Evolutionary conservation across 208 protist species (phyloP).

Genomic region (Crithidia bombi): DNA sequence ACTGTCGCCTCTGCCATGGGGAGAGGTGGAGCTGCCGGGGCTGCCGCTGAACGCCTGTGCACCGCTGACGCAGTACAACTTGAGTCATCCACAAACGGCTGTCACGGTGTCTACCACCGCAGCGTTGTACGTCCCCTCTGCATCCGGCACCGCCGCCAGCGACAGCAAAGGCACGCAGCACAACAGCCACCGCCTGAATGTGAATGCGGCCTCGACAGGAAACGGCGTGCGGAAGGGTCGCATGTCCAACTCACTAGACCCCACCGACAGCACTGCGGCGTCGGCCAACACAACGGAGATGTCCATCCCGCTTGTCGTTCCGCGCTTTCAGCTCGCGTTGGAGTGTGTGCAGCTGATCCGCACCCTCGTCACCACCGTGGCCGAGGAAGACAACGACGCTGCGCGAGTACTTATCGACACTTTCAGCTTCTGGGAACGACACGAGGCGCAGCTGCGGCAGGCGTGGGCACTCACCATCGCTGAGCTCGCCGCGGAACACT

Average conservation of each 20-base stretch:
- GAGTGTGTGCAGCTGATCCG: conserved; percentile 62
- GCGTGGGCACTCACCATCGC: conserved; percentile 65
- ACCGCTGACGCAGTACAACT: conserved; percentile 66
- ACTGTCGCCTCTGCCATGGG: conserved; percentile 36
- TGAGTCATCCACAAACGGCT: conserved; percentile 45
- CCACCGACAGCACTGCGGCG: conserved; percentile 2
- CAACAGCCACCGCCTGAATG: conserved; percentile 4
- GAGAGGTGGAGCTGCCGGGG: conserved; percentile 61
- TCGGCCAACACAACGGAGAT: conserved; percentile 12
- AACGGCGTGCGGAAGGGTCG: neutral
- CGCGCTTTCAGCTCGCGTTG: conserved; percentile 56
- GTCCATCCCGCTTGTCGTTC: conserved; percentile 54
- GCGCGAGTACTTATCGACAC: conserved; percentile 42
- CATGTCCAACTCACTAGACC: conserved; percentile 1
- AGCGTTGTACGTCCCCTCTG: conserved; percentile 43
- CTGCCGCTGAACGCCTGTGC: conserved; percentile 58
- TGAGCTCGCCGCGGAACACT: conserved; percentile 11
- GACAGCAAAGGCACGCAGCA: neutral
- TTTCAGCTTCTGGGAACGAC: conserved; percentile 59
- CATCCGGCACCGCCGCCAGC: neutral
- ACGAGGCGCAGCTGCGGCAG: conserved; percentile 59
- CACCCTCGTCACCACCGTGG: conserved; percentile 53
- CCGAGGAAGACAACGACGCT: conserved; percentile 42
- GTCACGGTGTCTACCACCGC: conserved; percentile 32
- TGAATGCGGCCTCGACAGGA: neutral